Evolutionary conservation across 768 basidiomycete genomes (phyloP).

Genomic region (Lyophyllum atratum): DNA sequence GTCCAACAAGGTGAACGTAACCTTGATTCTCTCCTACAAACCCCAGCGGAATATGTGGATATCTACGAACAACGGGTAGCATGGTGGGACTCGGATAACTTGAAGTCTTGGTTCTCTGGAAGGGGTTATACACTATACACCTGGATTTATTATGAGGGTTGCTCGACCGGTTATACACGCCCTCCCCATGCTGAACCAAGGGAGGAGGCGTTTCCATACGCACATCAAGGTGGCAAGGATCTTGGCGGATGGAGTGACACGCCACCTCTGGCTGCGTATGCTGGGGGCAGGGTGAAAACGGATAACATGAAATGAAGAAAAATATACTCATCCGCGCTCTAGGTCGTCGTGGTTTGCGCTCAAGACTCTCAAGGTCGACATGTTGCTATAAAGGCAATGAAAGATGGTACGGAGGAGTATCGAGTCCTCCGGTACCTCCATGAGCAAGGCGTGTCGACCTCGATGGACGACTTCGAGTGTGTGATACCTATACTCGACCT

Average conservation of each 20-base stretch:
- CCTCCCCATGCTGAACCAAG: background rate
- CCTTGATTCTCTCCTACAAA: background rate
- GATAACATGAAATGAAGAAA: background rate
- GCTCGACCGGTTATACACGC: background rate
- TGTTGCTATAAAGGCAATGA: slow-evolving; percentile 28
- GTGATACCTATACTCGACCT: slow-evolving; percentile 12
- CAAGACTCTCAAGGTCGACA: slow-evolving; percentile 22
- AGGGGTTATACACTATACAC: slow-evolving; percentile 4
- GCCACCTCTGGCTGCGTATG: background rate
- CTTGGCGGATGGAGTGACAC: background rate
- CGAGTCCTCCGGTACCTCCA: slow-evolving; percentile 20
- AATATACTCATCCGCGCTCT: background rate
- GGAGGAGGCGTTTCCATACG: slow-evolving; percentile 1
- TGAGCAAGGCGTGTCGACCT: slow-evolving; percentile 4
- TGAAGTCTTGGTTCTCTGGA: background rate
- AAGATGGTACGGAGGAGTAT: slow-evolving; percentile 23
- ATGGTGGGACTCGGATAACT: background rate
- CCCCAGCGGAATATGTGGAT: background rate
- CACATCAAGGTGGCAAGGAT: background rate
- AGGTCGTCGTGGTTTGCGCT: slow-evolving; percentile 4
- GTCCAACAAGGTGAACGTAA: too few relatives aligned
- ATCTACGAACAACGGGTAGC: background rate
- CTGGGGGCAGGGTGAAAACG: background rate
- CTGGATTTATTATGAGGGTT: background rate
- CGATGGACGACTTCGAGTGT: background rate